Evolutionary conservation across 148 eudicot genomes (phyloP).

Genomic region (Spergularia bocconei): DNA sequence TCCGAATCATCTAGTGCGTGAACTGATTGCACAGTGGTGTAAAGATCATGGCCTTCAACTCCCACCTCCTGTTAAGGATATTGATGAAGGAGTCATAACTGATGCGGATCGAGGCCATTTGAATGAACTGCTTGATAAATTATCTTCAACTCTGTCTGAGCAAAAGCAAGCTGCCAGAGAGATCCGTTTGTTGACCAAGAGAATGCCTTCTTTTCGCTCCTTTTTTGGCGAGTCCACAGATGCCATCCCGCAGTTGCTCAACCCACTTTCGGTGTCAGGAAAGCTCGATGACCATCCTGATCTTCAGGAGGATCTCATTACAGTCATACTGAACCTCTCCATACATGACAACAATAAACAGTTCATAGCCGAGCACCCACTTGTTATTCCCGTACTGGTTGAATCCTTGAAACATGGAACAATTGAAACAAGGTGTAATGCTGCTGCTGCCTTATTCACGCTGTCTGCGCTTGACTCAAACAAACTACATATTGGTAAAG

Average conservation of each 20-base stretch:
- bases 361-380: constrained; percentile 33
- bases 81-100: constrained; percentile 40
- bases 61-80: constrained; percentile 38
- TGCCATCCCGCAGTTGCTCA: constrained; percentile 41
- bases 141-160: constrained; percentile 52
- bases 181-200: constrained; percentile 42
- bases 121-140: constrained; percentile 41
- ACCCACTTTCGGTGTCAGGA: constrained; percentile 24
- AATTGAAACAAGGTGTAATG: constrained; percentile 40
- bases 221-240: constrained; percentile 34
- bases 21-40: constrained; percentile 74
- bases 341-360: constrained; percentile 40
- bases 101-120: constrained; percentile 50
- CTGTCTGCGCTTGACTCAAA: constrained; percentile 51
- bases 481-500: constrained; percentile 34
- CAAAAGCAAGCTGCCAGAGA: constrained; percentile 65
- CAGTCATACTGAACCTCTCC: constrained; percentile 42
- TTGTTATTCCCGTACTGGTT: constrained; percentile 38
- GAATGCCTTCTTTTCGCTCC: constrained; percentile 38
- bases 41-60: constrained; percentile 43
- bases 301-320: constrained; percentile 49
- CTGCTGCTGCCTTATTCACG: constrained; percentile 48
- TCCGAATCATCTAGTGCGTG: constrained; percentile 61
- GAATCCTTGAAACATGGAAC: constrained; percentile 41
- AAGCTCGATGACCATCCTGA: constrained; percentile 30